Base-by-base conservation (phyloP, 176 grass and related monocot species). In the Stipa capillata region DNA sequence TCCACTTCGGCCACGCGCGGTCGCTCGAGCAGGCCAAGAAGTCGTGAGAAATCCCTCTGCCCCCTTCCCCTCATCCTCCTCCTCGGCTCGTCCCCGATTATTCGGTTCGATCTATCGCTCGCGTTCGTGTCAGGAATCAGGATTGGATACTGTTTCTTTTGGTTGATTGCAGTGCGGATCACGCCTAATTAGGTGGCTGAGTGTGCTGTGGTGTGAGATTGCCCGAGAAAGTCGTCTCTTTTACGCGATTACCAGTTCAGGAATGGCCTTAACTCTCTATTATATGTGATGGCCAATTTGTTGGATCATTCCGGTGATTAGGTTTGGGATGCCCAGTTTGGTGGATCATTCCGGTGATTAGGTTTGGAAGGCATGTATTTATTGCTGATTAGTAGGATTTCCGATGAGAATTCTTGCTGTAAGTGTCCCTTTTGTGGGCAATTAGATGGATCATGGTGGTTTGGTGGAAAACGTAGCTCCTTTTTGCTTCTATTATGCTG, bases 21-120 rank as follows among this genome's bases (percentile, higher is more conserved):
- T 97, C 90, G 29, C 93, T 97, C n/a, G 93, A 97, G 81, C 93
- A 97, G 81, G 93, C 93, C n/a, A 97, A 97, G 90, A 90, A 78
- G 75, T 44, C 60, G 93, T 97, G 79, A 87, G 85, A 18, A 29
- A 65, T 24, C 33, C 36, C 63, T 40, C 27, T 17, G n/a, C 25
- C 17, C 40, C 37, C 41, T n/a, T n/a, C 6, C 8, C 47, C 5
- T 15, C 31, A n/a, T 1, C 32, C 41, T 21, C 31, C 15, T n/a
- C n/a, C n/a, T n/a, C n/a, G n/a, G n/a, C 4, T 39, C n/a, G 2
- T 40, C 47, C 45, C 16, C n/a, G 25, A 15, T 69, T n/a, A n/a
- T 21, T 37, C 77, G 24, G 52, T 47, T 81, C 58, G 65, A 83
- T 85, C 77, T 85, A 72, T 4, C 5, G 16, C 52, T 36, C 35